Evolutionary conservation across 352 stramenopile genomes (phyloP).

Genomic region (Phytophthora sojae): DNA sequence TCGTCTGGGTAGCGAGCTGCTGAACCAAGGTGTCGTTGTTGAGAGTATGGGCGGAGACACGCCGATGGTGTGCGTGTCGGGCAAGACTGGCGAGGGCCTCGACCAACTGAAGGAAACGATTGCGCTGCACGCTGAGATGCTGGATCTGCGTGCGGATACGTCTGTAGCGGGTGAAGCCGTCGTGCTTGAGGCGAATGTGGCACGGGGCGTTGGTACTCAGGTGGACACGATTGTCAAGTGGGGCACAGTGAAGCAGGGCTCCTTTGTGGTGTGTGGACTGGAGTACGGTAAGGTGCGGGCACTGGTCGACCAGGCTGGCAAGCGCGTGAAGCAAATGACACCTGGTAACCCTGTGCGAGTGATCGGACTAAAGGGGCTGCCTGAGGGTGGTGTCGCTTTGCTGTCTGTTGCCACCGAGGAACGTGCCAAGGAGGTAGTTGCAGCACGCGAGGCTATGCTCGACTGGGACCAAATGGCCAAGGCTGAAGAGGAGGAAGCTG

Average conservation of each 20-base stretch:
- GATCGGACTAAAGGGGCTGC: constrained; percentile 85
- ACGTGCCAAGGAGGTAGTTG: constrained; percentile 80
- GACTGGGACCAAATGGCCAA: constrained; percentile 80
- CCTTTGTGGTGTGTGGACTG: constrained; percentile 95
- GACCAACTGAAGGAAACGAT: constrained; percentile 98
- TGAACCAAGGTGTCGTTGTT: constrained; percentile 93
- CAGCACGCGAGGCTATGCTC: constrained; percentile 73
- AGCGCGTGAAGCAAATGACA: constrained; percentile 89
- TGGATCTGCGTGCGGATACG: constrained; percentile 95
- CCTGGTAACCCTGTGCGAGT: constrained; percentile 93
- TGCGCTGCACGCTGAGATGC: constrained; percentile 95
- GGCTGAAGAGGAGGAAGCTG: constrained; percentile 62
- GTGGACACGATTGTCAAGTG: constrained; percentile 97
- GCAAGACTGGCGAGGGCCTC: constrained; percentile 94
- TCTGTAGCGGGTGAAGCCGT: constrained; percentile 92
- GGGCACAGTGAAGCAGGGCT: constrained; percentile 95
- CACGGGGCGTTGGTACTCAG: constrained; percentile 94
- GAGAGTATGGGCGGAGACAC: constrained; percentile 96
- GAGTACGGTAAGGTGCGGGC: constrained; percentile 94
- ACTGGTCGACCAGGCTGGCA: constrained; percentile 71
- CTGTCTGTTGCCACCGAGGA: constrained; percentile 80
- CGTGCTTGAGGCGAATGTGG: constrained; percentile 97
- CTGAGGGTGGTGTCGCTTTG: constrained; percentile 81
- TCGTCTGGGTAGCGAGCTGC: constrained; percentile 88
- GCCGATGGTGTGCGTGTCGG: constrained; percentile 95